These are phyloP conservation scores for Salpingoeca rosetta DNA, from an alignment of 78 protist species.

Conservation along the genomic window DNA sequence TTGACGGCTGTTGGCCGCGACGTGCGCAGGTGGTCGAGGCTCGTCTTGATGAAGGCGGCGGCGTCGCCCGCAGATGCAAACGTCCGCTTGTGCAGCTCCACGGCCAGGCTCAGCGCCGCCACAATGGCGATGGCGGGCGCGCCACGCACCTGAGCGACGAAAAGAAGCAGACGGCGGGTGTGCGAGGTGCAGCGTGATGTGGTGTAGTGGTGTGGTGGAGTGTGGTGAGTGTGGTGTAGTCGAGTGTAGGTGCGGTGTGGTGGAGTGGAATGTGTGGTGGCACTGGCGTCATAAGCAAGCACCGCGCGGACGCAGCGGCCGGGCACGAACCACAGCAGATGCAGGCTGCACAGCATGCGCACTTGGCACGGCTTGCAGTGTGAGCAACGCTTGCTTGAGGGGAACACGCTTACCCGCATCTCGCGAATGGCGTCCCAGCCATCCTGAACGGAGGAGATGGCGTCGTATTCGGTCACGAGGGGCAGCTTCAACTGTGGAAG, in stretches of 20 bases:
- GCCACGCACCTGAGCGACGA: constrained; percentile 37
- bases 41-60: background rate
- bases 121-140: constrained; percentile 66
- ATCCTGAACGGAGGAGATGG: constrained; percentile 8
- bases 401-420: constrained; percentile 31
- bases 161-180: background rate
- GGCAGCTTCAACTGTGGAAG: constrained; percentile 47
- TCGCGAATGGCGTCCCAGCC: constrained; percentile 39
- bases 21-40: constrained; percentile 25
- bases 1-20: constrained; percentile 72
- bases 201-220: too few relatives aligned
- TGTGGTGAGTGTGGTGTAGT: too few relatives aligned
- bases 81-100: background rate
- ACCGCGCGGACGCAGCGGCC: too few relatives aligned
- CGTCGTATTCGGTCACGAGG: background rate
- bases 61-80: background rate
- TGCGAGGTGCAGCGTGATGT: too few relatives aligned
- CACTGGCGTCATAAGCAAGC: too few relatives aligned
- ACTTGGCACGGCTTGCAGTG: background rate
- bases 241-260: too few relatives aligned
- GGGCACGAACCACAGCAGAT: too few relatives aligned
- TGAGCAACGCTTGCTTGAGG: background rate
- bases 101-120: constrained; percentile 52
- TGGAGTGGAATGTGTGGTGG: too few relatives aligned
- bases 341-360: too few relatives aligned